Evolutionary conservation across 306 rosid species (phyloP).

Genomic region (Vigna unguiculata): DNA sequence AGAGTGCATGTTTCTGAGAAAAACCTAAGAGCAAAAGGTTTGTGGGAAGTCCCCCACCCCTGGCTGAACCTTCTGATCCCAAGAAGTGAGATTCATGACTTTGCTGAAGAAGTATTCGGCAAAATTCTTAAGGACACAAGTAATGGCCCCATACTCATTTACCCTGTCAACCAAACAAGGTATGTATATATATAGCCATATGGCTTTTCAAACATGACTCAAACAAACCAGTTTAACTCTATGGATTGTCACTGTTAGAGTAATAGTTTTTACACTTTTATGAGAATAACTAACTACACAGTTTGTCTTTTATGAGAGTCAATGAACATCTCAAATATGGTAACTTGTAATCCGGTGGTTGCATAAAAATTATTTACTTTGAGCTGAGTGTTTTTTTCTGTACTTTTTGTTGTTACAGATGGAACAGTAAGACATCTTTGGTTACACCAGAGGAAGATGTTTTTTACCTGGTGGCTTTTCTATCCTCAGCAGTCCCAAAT

Average conservation of each 20-base stretch:
- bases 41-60: slow-evolving; percentile 97
- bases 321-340: neutral
- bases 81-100: slow-evolving; percentile 66
- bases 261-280: too few relatives aligned
- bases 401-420: slow-evolving; percentile 54
- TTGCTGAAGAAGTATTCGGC: slow-evolving; percentile 74
- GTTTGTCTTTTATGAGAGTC: neutral
- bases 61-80: slow-evolving; percentile 92
- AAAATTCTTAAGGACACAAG: slow-evolving; percentile 69
- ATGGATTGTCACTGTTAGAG: too few relatives aligned
- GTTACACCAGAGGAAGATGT: slow-evolving; percentile 92
- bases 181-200: slow-evolving; percentile 58
- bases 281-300: too few relatives aligned
- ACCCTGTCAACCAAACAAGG: slow-evolving; percentile 94
- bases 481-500: slow-evolving; percentile 78
- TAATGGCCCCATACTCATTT: slow-evolving; percentile 89
- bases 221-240: neutral
- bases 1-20: slow-evolving; percentile 82
- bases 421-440: slow-evolving; percentile 81
- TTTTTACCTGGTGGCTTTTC: slow-evolving; percentile 78
- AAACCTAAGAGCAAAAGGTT: slow-evolving; percentile 72
- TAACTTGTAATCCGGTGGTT: too few relatives aligned
- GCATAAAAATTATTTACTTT: too few relatives aligned
- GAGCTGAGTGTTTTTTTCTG: too few relatives aligned
- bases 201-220: neutral